Percentiles rank a stretch among this genome's conserved stretches.
Evolutionary conservation across 2,329 filamentous ascomycete species (phyloP).

Genomic region (Monilinia laxa): DNA sequence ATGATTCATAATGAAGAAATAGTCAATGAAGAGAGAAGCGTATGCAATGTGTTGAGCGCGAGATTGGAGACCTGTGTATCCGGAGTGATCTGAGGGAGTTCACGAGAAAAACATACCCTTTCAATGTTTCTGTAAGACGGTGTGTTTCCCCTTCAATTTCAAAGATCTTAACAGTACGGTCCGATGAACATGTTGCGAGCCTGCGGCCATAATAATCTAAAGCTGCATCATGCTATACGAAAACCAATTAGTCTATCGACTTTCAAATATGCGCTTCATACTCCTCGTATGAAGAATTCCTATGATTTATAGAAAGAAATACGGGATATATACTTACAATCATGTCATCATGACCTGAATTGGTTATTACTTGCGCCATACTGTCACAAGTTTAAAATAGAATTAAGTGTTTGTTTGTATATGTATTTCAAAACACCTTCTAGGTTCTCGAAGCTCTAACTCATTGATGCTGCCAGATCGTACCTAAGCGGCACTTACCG

Average conservation of each 20-base stretch:
- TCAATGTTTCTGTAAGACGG: constrained; percentile 85
- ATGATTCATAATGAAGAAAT: not conserved
- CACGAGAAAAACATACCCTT: constrained; percentile 62
- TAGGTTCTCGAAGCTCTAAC: not conserved
- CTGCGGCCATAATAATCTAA: constrained; percentile 97
- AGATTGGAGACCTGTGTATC: not conserved
- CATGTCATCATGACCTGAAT: constrained; percentile 97
- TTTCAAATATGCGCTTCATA: constrained; percentile 4
- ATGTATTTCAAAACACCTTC: constrained; percentile 3
- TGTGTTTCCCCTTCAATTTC: constrained; percentile 94
- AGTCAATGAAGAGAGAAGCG: not conserved
- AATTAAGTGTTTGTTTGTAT: constrained; percentile 20
- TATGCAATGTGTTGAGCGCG: not conserved
- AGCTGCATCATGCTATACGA: constrained; percentile 82
- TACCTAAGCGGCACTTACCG: constrained; percentile 19
- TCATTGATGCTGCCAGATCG: constrained; percentile 24
- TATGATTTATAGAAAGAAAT: not conserved
- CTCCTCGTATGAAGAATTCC: not conserved
- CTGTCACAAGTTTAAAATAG: constrained; percentile 28
- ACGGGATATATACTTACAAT: constrained; percentile 63
- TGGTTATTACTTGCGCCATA: constrained; percentile 76
- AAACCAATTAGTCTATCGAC: constrained; percentile 10
- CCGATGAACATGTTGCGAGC: constrained; percentile 94
- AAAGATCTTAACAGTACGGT: constrained; percentile 99
- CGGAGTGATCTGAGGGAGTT: not conserved